Conservation (phyloP, 2,329 filamentous ascomycete species). For the Dendryphion nanum region DNA sequence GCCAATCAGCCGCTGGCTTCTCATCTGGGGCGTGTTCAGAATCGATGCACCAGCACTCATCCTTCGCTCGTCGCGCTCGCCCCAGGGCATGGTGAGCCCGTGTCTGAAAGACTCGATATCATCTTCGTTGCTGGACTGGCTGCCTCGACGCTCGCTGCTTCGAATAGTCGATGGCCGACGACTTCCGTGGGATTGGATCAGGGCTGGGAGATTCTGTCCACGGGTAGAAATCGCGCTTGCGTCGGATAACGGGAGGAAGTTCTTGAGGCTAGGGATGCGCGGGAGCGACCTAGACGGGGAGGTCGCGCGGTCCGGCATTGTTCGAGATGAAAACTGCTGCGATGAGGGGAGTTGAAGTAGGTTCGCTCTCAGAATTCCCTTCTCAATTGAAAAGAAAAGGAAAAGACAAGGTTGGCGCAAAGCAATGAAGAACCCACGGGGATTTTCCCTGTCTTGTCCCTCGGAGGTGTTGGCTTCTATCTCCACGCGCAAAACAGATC, state of each 20-base stretch:
- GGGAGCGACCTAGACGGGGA: slow-evolving; percentile 11
- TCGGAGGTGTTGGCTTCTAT: too few species aligned
- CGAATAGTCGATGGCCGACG: slow-evolving; percentile 32
- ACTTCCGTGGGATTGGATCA: slow-evolving; percentile 13
- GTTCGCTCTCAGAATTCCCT: too few species aligned
- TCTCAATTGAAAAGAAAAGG: too few species aligned
- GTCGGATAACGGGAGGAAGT: slow-evolving; percentile 44
- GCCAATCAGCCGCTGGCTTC: slow-evolving; percentile 83
- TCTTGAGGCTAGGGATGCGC: slow-evolving; percentile 35
- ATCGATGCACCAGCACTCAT: slow-evolving; percentile 43
- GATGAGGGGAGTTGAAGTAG: too few species aligned
- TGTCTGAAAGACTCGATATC: slow-evolving; percentile 28
- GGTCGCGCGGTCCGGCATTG: neutral
- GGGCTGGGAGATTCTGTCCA: slow-evolving; percentile 43
- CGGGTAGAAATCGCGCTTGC: slow-evolving; percentile 40
- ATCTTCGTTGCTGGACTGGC: slow-evolving; percentile 29
- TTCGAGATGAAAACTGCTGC: too few species aligned
- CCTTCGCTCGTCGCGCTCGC: slow-evolving; percentile 30
- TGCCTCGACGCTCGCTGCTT: slow-evolving; percentile 27
- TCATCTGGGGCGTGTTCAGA: slow-evolving; percentile 63
- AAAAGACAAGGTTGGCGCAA: too few species aligned
- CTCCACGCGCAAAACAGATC: too few species aligned
- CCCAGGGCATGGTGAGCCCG: slow-evolving; percentile 30
- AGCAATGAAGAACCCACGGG: too few species aligned
- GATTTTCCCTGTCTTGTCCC: too few species aligned